Conservation (phyloP, 352 stramenopile genomes). For the Phytophthora kernoviae region DNA sequence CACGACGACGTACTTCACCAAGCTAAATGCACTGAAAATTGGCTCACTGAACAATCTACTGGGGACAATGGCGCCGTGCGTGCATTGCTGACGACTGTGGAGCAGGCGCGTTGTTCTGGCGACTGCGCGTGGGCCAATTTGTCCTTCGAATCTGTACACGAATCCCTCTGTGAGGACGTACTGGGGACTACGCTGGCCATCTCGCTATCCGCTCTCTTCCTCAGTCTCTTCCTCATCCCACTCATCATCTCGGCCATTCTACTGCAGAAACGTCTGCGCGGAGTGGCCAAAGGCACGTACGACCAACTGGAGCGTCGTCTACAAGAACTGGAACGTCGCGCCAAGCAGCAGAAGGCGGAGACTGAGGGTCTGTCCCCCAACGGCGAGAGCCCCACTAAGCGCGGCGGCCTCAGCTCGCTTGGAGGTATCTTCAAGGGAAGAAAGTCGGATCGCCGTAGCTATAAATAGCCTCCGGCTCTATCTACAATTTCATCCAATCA, state of each 20-base stretch:
- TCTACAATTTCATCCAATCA: slow-evolving; percentile 10
- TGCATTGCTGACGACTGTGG: slow-evolving; percentile 57
- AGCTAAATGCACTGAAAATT: slow-evolving; percentile 46
- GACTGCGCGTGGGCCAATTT: slow-evolving; percentile 86
- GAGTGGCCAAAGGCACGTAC: slow-evolving; percentile 80
- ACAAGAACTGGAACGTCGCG: slow-evolving; percentile 65
- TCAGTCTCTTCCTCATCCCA: slow-evolving; percentile 75
- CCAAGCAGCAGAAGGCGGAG: slow-evolving; percentile 45
- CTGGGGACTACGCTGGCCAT: slow-evolving; percentile 81
- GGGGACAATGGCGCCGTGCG: slow-evolving; percentile 47
- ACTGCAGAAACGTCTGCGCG: slow-evolving; percentile 81
- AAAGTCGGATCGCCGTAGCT: slow-evolving; percentile 21
- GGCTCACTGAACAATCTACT: slow-evolving; percentile 50
- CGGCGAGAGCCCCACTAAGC: slow-evolving; percentile 3
- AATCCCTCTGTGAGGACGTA: slow-evolving; percentile 73
- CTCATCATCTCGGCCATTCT: slow-evolving; percentile 73
- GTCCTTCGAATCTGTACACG: slow-evolving; percentile 79
- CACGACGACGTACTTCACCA: slow-evolving; percentile 58
- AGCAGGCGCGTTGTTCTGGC: slow-evolving; percentile 71
- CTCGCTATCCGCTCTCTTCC: slow-evolving; percentile 76
- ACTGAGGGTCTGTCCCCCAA: slow-evolving; percentile 22
- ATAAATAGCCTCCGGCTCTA: neutral
- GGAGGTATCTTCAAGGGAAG: slow-evolving; percentile 36
- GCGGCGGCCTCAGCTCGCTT: slow-evolving; percentile 23
- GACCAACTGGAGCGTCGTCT: slow-evolving; percentile 74